Conservation (phyloP, 352 stramenopile genomes). For the Aphanomyces euteiches region DNA sequence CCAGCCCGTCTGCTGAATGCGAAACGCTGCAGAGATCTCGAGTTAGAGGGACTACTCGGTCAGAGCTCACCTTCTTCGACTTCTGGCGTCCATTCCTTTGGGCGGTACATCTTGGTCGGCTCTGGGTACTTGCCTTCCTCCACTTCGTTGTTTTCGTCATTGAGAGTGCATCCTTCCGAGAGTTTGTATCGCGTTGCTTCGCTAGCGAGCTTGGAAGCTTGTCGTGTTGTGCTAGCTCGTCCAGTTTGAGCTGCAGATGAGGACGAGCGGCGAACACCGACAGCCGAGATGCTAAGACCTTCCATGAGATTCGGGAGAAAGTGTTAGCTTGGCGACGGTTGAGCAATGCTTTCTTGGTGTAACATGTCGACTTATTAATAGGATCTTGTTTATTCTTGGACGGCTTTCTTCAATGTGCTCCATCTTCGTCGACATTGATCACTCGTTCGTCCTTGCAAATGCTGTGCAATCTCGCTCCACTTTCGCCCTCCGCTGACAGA, state of each 20-base stretch:
- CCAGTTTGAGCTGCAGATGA: conserved; percentile 11
- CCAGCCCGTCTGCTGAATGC: conserved; percentile 69
- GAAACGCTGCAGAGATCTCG: conserved; percentile 43
- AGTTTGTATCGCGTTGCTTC: conserved; percentile 25
- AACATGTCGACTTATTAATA: background rate
- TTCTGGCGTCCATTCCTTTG: conserved; percentile 63
- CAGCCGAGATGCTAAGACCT: conserved; percentile 24
- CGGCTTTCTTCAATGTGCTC: background rate
- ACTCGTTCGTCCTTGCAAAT: background rate
- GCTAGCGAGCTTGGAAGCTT: background rate
- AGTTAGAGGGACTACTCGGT: background rate
- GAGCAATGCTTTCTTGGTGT: no score
- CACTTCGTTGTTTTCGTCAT: conserved; percentile 29
- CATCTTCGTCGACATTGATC: conserved; percentile 24
- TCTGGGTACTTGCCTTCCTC: conserved; percentile 28
- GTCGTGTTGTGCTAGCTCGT: background rate
- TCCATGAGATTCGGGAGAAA: conserved; percentile 12
- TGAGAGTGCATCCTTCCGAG: conserved; percentile 15
- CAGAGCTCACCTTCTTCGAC: conserved; percentile 51
- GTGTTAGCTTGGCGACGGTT: no score
- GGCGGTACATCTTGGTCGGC: conserved; percentile 39
- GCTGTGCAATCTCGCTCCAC: conserved; percentile 3
- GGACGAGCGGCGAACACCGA: conserved; percentile 18
- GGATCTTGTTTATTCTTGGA: background rate
- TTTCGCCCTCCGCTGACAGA: background rate